Base-by-base conservation (phyloP, 2,329 filamentous ascomycete species). In the Madurella mycetomatis region DNA sequence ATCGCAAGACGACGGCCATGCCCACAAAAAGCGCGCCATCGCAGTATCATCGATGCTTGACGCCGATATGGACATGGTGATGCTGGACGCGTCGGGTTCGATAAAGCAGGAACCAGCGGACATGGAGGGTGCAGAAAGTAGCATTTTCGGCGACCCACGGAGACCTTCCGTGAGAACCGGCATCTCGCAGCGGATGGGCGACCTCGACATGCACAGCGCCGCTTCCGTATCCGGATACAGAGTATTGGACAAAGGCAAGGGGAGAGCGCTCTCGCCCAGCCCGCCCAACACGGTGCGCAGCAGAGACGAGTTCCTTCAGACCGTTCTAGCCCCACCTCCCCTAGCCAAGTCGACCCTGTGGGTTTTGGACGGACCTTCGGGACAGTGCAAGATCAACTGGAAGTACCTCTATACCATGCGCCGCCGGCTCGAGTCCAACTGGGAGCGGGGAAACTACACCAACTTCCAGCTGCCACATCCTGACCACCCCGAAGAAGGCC, bases 401-500 rank as follows among this genome's bases (percentile, higher is more conserved):
- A 88, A 91, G 50, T 90, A 94, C 67, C 77, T 99, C 1, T 99
- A 96, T 73, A 90, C 89, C 60, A 89, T 96, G 76, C 86, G 94
- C 56, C 82, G 86, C 53, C 81, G 85, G 18, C 75, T 99, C 13
- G 94, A 99, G 72, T 84, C 86, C 8, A 97, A 99, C 67, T 99
- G 94, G 94, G 84, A 90, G 55, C 80, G 85, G 17, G 92, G 89
- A 4, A 86, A 84, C 54, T 96, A 82, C 68, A 83, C 79, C 2
- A 95, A 92, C 60, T 97, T 97, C 65, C 90, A 95, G 67, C 80
- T 99, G 1, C 94, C 94, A 0, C 90, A 96, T 65, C 91, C 91
- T 0, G 79, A 83, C 39, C 79, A 91, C 64, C 84, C 84, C 1
- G 80, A 88, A 32, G 92, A 97, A 68, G 90, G 89, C 1, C 94